Percentiles rank a stretch among this genome's conserved stretches.
Evolutionary conservation across 2,329 filamentous ascomycete genomes (phyloP).

Genomic region (Beauveria australis): DNA sequence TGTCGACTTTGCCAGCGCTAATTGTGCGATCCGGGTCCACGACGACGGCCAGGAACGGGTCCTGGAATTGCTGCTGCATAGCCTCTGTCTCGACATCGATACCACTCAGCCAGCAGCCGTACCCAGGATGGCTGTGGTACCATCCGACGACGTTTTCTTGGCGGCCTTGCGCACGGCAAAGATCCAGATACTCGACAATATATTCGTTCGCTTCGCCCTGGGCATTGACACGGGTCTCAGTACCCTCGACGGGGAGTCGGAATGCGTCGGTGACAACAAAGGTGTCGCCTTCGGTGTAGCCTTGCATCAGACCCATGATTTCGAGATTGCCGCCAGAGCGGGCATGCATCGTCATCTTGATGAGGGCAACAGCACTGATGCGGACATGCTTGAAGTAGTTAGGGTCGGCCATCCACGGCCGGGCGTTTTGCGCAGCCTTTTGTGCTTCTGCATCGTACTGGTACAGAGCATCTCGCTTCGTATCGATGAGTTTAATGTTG

Average conservation of each 20-base stretch:
- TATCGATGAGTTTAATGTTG: slow-evolving; percentile 73
- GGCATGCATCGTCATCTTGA: slow-evolving; percentile 99
- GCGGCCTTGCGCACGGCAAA: slow-evolving; percentile 66
- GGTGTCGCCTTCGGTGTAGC: slow-evolving; percentile 75
- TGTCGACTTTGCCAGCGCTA: slow-evolving; percentile 90
- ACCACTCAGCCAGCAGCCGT: slow-evolving; percentile 94
- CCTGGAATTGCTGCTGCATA: slow-evolving; percentile 75
- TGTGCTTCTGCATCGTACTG: slow-evolving; percentile 64
- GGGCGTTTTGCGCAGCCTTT: slow-evolving; percentile 52
- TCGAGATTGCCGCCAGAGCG: slow-evolving; percentile 88
- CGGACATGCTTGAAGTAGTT: slow-evolving; percentile 90
- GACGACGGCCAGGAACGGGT: slow-evolving; percentile 92
- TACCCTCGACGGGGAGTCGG: slow-evolving; percentile 88
- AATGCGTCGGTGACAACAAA: slow-evolving; percentile 94
- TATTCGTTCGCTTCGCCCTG: slow-evolving; percentile 96
- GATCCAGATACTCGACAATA: slow-evolving; percentile 76
- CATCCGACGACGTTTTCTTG: slow-evolving; percentile 92
- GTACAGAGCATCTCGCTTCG: slow-evolving; percentile 85
- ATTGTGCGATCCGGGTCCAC: slow-evolving; percentile 95
- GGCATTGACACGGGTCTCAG: slow-evolving; percentile 96
- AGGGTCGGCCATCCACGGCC: slow-evolving; percentile 71
- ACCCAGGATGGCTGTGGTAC: slow-evolving; percentile 97
- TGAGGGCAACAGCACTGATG: slow-evolving; percentile 84
- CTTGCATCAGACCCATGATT: slow-evolving; percentile 97
- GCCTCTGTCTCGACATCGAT: slow-evolving; percentile 89